A percentile compares a stretch with the other conserved stretches of the same genome.
phyloP scores from a whole-genome alignment of 441 rosid genomes.

The Jatropha multifida region DNA sequence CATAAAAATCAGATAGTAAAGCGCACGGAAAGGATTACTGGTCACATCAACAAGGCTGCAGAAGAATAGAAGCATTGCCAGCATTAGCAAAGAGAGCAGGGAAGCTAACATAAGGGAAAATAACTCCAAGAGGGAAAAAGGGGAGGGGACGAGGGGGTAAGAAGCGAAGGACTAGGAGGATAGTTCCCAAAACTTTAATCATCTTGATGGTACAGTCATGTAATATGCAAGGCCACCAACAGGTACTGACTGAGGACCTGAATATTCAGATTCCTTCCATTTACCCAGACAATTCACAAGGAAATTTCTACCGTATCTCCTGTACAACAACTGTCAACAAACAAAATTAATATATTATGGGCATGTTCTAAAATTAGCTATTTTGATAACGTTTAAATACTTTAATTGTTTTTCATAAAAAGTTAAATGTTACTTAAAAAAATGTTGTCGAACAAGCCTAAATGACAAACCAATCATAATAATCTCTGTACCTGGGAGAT shows the following conservation, averaged over 20 bases:
- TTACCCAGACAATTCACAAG: slow-evolving; percentile 74
- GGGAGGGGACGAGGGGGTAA: too few relatives aligned
- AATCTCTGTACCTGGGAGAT: slow-evolving; percentile 71
- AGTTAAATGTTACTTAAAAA: too few relatives aligned
- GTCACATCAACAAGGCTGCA: slow-evolving; percentile 75
- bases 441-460: too few relatives aligned
- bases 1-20: slow-evolving; percentile 82
- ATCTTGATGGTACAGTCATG: slow-evolving; percentile 84
- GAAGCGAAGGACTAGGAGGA: too few relatives aligned
- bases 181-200: neutral
- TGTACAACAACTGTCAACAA: slow-evolving; percentile 55
- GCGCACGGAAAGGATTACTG: slow-evolving; percentile 86
- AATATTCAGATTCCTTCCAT: slow-evolving; percentile 90
- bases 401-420: too few relatives aligned
- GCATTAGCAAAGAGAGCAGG: neutral
- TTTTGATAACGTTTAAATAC: too few relatives aligned
- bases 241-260: slow-evolving; percentile 69
- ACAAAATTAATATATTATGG: neutral
- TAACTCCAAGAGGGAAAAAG: too few relatives aligned
- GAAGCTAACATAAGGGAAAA: neutral
- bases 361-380: too few relatives aligned
- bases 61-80: neutral
- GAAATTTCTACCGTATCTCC: slow-evolving; percentile 75
- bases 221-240: slow-evolving; percentile 89
- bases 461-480: neutral